Base-by-base conservation (phyloP, 805 yeast genomes). In the Candida khao-thaluensis region DNA sequence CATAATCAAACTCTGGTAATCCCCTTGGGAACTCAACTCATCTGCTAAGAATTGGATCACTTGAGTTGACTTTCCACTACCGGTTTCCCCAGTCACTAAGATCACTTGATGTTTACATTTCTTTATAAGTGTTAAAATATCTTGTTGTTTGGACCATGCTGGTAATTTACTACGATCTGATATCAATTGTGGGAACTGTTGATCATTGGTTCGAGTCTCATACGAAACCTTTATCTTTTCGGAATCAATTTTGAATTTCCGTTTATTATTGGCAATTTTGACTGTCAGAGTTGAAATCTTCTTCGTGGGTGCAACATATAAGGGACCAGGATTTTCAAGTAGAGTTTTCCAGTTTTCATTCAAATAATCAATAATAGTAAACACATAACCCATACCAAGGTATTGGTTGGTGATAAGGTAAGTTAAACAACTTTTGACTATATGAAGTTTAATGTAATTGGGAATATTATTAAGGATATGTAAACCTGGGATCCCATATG, bases 21-120 rank as follows among this genome's bases (percentile, higher is more conserved):
- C 76, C 0, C 74, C 74, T 9, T 61, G 55, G 0, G 62, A 32
- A 35, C 76, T 70, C 42, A 86, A 52, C 27, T 79, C 70, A 56
- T 91, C 98, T 12, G 91, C 62, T 15, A 91, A 67, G 49, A 89
- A 91, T 57, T 91, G 99, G 5, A 88, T 96, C 4, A 87, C 79
- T 57, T 91, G 99, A 0, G 99, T 91, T 1, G 96, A 87, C 55
- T 91, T 91, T 50, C 98, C 98, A 1, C 97, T 90, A 51, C 98
- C 98, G 0, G 98, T 91, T 58, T 93, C 99, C 57, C 98, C 99
- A 2, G 98, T 91, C 25, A 91, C 75, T 23, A 91, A 63, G 7
- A 85, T 79, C 4, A 88, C 84, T 45, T 77, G 77, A 53, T 85
- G 76, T 17, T 33, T 33, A 24, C 29, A 23, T 0, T 66, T 44